Conservation (phyloP, 768 basidiomycete species). For the Rhodosporidiobolus odoratus region DNA sequence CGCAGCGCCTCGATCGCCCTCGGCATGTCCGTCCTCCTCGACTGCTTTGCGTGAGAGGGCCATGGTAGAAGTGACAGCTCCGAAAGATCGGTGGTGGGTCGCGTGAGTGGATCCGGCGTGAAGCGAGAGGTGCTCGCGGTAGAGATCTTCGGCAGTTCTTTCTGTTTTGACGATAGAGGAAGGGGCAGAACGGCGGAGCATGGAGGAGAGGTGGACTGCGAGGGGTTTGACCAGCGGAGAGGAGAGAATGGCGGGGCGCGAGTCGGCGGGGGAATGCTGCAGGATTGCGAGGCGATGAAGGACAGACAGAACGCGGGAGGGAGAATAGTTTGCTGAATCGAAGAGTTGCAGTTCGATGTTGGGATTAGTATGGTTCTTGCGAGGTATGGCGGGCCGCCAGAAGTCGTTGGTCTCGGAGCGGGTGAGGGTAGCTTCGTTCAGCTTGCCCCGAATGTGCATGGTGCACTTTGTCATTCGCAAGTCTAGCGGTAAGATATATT, state of each 20-base stretch:
- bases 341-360: slow-evolving; percentile 21
- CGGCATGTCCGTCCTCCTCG: slow-evolving; percentile 12
- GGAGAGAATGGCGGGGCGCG: neutral
- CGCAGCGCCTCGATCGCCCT: slow-evolving; percentile 14
- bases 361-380: neutral
- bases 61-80: slow-evolving; percentile 15
- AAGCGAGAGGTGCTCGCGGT: slow-evolving; percentile 8
- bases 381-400: neutral
- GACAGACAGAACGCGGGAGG: slow-evolving; percentile 3
- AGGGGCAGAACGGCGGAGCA: neutral
- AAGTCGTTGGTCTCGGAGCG: neutral
- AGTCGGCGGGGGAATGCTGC: neutral
- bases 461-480: neutral
- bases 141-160: slow-evolving; percentile 15
- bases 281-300: slow-evolving; percentile 10
- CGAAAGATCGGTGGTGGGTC: slow-evolving; percentile 19
- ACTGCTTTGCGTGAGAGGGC: slow-evolving; percentile 11
- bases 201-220: slow-evolving; percentile 9
- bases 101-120: slow-evolving; percentile 7
- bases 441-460: neutral
- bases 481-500: neutral
- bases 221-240: slow-evolving; percentile 1
- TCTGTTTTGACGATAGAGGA: neutral
- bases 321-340: slow-evolving; percentile 5
- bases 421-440: neutral